A percentile compares a stretch with the other conserved stretches of the same genome.
These are phyloP conservation scores for Podaxis rugospora DNA, from an alignment of 768 basidiomycete genomes.

Conservation along the genomic window DNA sequence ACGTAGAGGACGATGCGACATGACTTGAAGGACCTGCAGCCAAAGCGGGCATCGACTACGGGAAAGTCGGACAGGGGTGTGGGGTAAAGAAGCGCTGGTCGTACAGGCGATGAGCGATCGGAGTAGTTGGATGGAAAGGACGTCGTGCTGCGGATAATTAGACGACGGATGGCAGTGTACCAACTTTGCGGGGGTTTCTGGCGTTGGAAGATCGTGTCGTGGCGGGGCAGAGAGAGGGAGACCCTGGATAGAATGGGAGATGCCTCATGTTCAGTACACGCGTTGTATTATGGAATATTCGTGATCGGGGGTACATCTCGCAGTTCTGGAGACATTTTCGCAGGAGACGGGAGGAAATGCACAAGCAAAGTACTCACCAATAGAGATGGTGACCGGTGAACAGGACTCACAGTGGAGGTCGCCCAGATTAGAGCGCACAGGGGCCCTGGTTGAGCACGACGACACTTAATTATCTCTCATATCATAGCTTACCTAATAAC, in stretches of 20 bases:
- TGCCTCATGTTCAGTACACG: slow-evolving; percentile 59
- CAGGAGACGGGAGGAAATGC: not conserved
- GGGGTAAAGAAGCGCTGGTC: not conserved
- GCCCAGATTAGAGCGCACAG: not conserved
- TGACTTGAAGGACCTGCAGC: slow-evolving; percentile 14
- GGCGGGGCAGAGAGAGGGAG: not conserved
- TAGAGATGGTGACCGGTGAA: not conserved
- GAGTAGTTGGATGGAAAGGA: slow-evolving; percentile 1
- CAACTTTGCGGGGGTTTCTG: not conserved
- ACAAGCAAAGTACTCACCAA: slow-evolving; percentile 10
- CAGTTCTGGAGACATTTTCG: slow-evolving; percentile 15
- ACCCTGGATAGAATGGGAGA: slow-evolving; percentile 11
- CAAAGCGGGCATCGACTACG: slow-evolving; percentile 31
- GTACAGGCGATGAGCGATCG: slow-evolving; percentile 2
- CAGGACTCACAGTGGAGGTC: not conserved
- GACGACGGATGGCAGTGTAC: not conserved
- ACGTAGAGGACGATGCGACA: slow-evolving; percentile 6
- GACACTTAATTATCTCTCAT: slow-evolving; percentile 6
- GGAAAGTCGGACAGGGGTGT: not conserved
- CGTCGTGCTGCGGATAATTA: not conserved
- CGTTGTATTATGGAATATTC: slow-evolving; percentile 27
- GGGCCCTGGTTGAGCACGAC: not conserved
- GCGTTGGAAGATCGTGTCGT: not conserved
- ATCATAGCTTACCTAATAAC: slow-evolving; percentile 5
- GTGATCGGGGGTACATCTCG: slow-evolving; percentile 17